Evolutionary conservation across 805 yeast species (phyloP), one percentile per base, ranked within the genome.

Genomic region (Wickerhamomyces tratensis): DNA sequence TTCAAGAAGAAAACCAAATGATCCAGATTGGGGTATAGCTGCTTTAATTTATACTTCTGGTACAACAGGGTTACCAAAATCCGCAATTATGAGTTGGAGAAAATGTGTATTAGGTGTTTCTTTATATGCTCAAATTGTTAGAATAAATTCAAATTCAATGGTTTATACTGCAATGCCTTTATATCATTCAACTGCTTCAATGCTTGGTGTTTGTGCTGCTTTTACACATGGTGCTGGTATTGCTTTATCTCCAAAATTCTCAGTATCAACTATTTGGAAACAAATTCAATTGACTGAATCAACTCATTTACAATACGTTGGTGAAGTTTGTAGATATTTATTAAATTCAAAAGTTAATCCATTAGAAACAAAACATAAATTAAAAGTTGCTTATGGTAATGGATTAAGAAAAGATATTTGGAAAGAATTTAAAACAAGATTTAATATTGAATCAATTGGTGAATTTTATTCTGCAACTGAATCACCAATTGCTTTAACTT

Each of bases 401-500:
- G 98, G 98, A 0, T 67, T 89, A 50, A 76, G 97, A 52, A 76
- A 79, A 9, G 97, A 91, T 56, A 83, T 91, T 43, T 89, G 98
- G 98, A 62, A 58, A 44, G 77, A 77, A 41, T 85, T 89, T 64
- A 87, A 86, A 61, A 62, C 71, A 25, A 69, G 95, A 46, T 89
- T 89, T 68, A 72, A 77, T 45, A 82, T 89, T 46, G 66, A 72
- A 27, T 82, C 76, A 5, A 72, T 89, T 46, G 95, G 95, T 13
- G 98, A 89, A 59, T 89, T 91, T 56, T 89, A 89, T 62, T 95
- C 95, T 1, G 83, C 96, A 3, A 87, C 96, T 1, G 98, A 89
- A 58, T 79, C 91, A 4, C 97, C 97, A 15, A 74, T 86, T 52
- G 96, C 94, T 1, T 74, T 89, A 14, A 87, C 94, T 2, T 80